These are phyloP conservation scores for Debaryomyces sp. DNA, from an alignment of 1,139 yeast species.

Conservation along the genomic window DNA sequence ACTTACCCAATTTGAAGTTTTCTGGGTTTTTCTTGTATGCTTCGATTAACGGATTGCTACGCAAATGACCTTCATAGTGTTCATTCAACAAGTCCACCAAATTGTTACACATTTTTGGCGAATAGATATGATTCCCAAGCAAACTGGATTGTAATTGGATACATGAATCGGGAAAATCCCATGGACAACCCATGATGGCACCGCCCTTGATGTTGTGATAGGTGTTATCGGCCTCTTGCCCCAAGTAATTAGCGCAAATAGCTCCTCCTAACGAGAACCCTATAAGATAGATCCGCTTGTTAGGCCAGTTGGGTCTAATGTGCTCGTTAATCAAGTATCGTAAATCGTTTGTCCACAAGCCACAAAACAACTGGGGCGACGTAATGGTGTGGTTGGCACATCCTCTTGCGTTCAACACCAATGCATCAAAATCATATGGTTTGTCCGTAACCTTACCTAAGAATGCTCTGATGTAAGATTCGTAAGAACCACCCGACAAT, in stretches of 20 bases:
- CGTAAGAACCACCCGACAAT: constrained; percentile 65
- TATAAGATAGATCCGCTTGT: constrained; percentile 50
- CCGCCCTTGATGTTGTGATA: constrained; percentile 48
- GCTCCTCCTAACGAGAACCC: constrained; percentile 65
- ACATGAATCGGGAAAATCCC: constrained; percentile 58
- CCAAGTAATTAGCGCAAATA: constrained; percentile 56
- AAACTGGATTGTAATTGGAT: constrained; percentile 41
- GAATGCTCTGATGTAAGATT: constrained; percentile 54
- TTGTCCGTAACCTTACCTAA: constrained; percentile 35
- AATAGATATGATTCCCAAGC: constrained; percentile 51
- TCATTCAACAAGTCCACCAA: constrained; percentile 45
- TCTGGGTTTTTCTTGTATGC: constrained; percentile 36
- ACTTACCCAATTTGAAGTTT: constrained; percentile 32
- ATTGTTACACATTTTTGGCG: constrained; percentile 56
- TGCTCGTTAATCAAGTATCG: constrained; percentile 54
- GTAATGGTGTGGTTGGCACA: constrained; percentile 62
- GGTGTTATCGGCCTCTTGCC: constrained; percentile 47
- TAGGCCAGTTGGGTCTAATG: constrained; percentile 48
- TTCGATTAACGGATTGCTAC: constrained; percentile 28
- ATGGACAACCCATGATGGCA: constrained; percentile 54
- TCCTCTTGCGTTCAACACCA: constrained; percentile 61
- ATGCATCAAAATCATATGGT: constrained; percentile 49
- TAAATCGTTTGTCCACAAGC: constrained; percentile 64
- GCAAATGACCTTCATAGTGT: constrained; percentile 42
- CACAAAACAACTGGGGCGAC: constrained; percentile 61